Evolutionary conservation across 2,329 filamentous ascomycete genomes (phyloP), one percentile per base, ranked within the genome.

Genomic region (Exophiala dermatitidis): DNA sequence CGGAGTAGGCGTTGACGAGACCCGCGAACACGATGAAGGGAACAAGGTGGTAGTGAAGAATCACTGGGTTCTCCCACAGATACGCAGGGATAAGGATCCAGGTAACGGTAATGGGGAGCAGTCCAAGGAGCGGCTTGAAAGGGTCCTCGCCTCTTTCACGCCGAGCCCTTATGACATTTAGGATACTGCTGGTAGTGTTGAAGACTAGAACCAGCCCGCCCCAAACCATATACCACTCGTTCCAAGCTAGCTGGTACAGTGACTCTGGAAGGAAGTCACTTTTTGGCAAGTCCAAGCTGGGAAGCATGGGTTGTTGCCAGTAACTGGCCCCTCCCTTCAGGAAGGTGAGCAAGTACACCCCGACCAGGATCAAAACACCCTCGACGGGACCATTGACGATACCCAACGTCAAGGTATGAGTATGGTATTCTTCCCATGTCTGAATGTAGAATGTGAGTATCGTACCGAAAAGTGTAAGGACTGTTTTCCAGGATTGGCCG

Each of bases 371-470:
- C 44, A 97, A 73, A 52, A 98, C 85, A 48, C 93, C 93, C 72
- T 98, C 93, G 36, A 98, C 93, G 3, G 93, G 93, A 0, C 93
- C 93, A 60, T 91, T 96, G 61, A 98, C 79, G 58, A 97, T 75
- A 54, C 93, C 93, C 4, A 98, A 81, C 1, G 90, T 96, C 45
- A 98, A 80, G 2, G 90, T 93, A 71, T 96, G 90, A 48, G 93
- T 98, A 73, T 97, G 91, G 73, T 97, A 98, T 70, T 97, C 93
- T 67, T 98, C 93, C 93, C 93, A 98, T 33, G 93, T 97, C 70
- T 97, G 93, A 40, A 97, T 86, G 70, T 97, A 97, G 71, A 98
- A 98, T n/a, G 93, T 96, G 64, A 94, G 77, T 54, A 91, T 82
- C 4, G 87, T 85, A 62, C 85, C 88, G 72, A 95, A 95, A 10